phyloP scores from a whole-genome alignment of 2,329 filamentous ascomycete genomes.

The Sordariomycetes sp. region DNA sequence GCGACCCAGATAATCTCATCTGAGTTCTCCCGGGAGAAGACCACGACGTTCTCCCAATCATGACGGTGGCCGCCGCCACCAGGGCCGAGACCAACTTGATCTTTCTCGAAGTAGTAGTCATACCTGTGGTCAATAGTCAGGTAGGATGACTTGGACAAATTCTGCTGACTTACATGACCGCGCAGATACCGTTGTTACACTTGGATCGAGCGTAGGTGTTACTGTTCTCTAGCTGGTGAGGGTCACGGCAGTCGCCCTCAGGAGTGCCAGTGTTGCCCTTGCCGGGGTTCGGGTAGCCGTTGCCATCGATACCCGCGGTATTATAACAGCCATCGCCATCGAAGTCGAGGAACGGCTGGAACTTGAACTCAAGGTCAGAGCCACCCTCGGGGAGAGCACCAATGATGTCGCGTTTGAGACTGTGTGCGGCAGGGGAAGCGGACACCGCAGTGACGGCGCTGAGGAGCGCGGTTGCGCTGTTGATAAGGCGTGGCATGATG shows the following conservation, averaged over 20 bases:
- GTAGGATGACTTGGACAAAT: not conserved
- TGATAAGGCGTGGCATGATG: no score
- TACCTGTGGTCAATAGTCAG: slow-evolving; percentile 6
- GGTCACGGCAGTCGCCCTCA: slow-evolving; percentile 17
- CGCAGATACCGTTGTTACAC: slow-evolving; percentile 22
- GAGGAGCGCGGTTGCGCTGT: no score
- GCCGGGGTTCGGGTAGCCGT: slow-evolving; percentile 20
- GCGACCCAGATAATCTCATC: slow-evolving; percentile 16
- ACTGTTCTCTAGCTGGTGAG: slow-evolving; percentile 17
- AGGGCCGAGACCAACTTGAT: slow-evolving; percentile 22
- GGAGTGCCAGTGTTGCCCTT: slow-evolving; percentile 15
- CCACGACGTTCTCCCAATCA: slow-evolving; percentile 30
- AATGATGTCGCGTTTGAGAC: slow-evolving; percentile 16
- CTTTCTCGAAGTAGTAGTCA: slow-evolving; percentile 34
- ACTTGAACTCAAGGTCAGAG: slow-evolving; percentile 19
- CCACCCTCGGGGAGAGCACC: slow-evolving; percentile 19
- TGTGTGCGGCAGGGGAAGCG: no score
- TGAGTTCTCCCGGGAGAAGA: slow-evolving; percentile 17
- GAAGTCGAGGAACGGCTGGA: slow-evolving; percentile 27
- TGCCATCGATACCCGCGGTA: slow-evolving; percentile 30
- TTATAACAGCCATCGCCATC: slow-evolving; percentile 33
- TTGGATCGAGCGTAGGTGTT: slow-evolving; percentile 20
- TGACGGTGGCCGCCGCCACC: slow-evolving; percentile 25
- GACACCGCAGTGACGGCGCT: no score
- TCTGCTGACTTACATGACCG: slow-evolving; percentile 13